Conservation (phyloP, 2,329 filamentous ascomycete species). For the Diaporthe eres region DNA sequence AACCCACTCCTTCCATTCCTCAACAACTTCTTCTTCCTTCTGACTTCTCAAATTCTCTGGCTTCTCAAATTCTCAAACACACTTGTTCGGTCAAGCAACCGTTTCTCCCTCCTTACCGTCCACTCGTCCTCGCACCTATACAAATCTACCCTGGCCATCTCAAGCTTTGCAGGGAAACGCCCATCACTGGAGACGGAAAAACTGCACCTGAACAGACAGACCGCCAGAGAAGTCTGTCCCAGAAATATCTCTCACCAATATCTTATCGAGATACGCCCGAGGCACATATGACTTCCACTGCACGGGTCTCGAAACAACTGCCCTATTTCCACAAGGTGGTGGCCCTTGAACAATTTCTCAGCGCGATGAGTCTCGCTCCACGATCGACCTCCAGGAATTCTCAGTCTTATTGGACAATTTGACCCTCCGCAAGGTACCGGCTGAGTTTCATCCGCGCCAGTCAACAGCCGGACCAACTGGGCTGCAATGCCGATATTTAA, state of each 20-base stretch:
- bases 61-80: not conserved
- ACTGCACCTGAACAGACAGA: not conserved
- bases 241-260: not conserved
- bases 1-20: not conserved
- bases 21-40: not conserved
- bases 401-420: not conserved
- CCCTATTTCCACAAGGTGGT: no score
- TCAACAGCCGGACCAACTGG: not conserved
- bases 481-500: not conserved
- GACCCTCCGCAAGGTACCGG: not conserved
- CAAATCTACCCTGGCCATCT: not conserved
- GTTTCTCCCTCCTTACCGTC: not conserved
- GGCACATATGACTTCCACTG: slow-evolving; percentile 9
- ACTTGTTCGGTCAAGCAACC: not conserved
- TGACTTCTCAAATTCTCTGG: not conserved
- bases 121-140: not conserved
- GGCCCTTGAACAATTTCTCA: not conserved
- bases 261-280: no score
- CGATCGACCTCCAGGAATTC: not conserved
- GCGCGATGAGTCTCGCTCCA: not conserved
- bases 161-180: not conserved
- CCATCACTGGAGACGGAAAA: no score
- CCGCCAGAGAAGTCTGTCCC: no score
- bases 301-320: not conserved
- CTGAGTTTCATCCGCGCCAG: not conserved